phyloP scores from a whole-genome alignment of 441 rosid genomes.

The Gossypium laxum region DNA sequence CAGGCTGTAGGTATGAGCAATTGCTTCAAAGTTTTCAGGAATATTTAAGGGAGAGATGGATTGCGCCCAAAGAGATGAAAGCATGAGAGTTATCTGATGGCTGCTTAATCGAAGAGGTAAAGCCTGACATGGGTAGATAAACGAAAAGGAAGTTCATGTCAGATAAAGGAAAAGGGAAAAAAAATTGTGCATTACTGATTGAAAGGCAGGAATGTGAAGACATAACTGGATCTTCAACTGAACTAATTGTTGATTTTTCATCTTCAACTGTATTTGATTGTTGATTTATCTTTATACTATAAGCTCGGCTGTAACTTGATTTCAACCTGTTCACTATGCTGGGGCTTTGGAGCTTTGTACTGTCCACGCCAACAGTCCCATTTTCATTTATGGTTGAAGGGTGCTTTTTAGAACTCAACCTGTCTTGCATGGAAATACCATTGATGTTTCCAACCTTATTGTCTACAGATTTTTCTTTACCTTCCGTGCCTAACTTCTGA shows the following conservation, averaged over 20 bases:
- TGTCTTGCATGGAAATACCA: conserved; percentile 35
- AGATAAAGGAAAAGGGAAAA: conserved; percentile 11
- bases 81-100: conserved; percentile 71
- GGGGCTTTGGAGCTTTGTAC: conserved; percentile 24
- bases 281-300: conserved; percentile 32
- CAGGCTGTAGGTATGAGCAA: conserved; percentile 77
- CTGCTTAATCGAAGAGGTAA: conserved; percentile 71
- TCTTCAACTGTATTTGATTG: conserved; percentile 24
- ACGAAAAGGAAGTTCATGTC: conserved; percentile 10
- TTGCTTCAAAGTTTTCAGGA: conserved; percentile 83
- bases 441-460: conserved; percentile 23
- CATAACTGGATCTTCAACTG: conserved; percentile 42
- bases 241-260: conserved; percentile 22
- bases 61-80: conserved; percentile 87
- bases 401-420: conserved; percentile 15
- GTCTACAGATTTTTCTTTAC: not conserved
- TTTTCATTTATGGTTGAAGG: not conserved
- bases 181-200: not conserved
- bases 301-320: conserved; percentile 51
- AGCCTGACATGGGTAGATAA: conserved; percentile 32
- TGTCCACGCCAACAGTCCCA: conserved; percentile 23
- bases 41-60: conserved; percentile 69
- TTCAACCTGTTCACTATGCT: conserved; percentile 50
- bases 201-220: conserved; percentile 6
- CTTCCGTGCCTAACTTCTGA: conserved; percentile 48